phyloP scores from a whole-genome alignment of 192 early-diverging fungal genomes.

The Gaertneriomyces sp. region DNA sequence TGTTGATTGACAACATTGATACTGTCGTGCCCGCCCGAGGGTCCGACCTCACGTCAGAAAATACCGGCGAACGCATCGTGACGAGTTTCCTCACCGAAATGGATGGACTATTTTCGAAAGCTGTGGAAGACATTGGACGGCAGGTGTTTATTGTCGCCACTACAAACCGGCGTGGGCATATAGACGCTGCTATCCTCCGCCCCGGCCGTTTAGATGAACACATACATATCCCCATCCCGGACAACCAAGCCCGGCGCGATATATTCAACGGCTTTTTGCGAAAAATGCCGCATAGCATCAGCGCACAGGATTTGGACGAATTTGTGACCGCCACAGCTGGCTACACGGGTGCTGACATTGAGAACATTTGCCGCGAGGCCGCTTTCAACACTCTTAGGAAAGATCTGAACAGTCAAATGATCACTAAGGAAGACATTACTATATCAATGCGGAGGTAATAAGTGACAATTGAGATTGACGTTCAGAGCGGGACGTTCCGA shows the following conservation, averaged over 20 bases:
- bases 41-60: slow-evolving; percentile 66
- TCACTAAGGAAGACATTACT: not conserved
- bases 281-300: slow-evolving; percentile 39
- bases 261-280: slow-evolving; percentile 36
- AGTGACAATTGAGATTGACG: too few species aligned
- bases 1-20: slow-evolving; percentile 93
- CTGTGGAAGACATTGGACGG: slow-evolving; percentile 12
- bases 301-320: slow-evolving; percentile 35
- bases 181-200: slow-evolving; percentile 79
- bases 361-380: slow-evolving; percentile 79
- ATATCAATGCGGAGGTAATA: not conserved
- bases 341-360: slow-evolving; percentile 77
- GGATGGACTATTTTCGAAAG: slow-evolving; percentile 64
- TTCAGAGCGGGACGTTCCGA: too few species aligned
- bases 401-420: slow-evolving; percentile 14
- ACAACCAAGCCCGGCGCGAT: slow-evolving; percentile 35
- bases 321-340: slow-evolving; percentile 53
- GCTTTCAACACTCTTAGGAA: slow-evolving; percentile 36
- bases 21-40: slow-evolving; percentile 74
- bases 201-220: slow-evolving; percentile 83
- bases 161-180: slow-evolving; percentile 67
- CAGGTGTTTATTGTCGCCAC: slow-evolving; percentile 45
- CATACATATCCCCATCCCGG: slow-evolving; percentile 61
- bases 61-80: slow-evolving; percentile 83
- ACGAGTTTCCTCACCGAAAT: slow-evolving; percentile 74